Evolutionary conservation across 495 filamentous ascomycete species (phyloP).

Genomic region (Aspergillus kassunensis): DNA sequence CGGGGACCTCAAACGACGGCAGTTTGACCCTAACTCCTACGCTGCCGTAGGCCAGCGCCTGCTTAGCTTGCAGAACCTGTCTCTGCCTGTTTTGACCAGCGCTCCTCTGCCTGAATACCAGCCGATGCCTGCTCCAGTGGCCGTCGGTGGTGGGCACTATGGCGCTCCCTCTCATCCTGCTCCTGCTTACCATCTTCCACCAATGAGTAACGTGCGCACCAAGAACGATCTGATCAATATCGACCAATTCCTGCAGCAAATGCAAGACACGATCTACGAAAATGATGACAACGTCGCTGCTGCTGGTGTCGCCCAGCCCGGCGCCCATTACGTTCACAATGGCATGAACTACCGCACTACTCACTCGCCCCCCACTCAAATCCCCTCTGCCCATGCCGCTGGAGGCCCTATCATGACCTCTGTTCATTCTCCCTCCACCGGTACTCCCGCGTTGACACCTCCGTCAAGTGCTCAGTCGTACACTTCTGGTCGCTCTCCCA

Average conservation of each 20-base stretch:
- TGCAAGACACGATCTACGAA: slow-evolving; percentile 92
- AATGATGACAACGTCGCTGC: slow-evolving; percentile 74
- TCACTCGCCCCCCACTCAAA: slow-evolving; percentile 63
- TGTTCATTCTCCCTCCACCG: slow-evolving; percentile 46
- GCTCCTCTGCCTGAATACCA: slow-evolving; percentile 64
- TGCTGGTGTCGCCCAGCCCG: slow-evolving; percentile 67
- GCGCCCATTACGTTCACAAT: slow-evolving; percentile 57
- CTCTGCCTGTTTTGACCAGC: slow-evolving; percentile 59
- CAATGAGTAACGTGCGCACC: slow-evolving; percentile 80
- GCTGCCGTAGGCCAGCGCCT: slow-evolving; percentile 76
- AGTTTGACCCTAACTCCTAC: slow-evolving; percentile 82
- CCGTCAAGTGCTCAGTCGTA: slow-evolving; percentile 84
- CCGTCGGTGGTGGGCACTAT: slow-evolving; percentile 52
- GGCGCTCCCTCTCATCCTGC: slow-evolving; percentile 45
- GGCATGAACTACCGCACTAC: slow-evolving; percentile 63
- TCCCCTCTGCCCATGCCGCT: slow-evolving; percentile 52
- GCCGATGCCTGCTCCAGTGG: slow-evolving; percentile 51
- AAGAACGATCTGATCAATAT: slow-evolving; percentile 90
- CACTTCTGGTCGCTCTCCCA: slow-evolving; percentile 80
- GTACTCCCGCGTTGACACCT: slow-evolving; percentile 84
- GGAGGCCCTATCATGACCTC: slow-evolving; percentile 57
- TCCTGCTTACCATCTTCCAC: slow-evolving; percentile 68
- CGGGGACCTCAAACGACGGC: slow-evolving; percentile 80
- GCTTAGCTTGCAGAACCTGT: slow-evolving; percentile 65
- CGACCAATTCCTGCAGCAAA: slow-evolving; percentile 89